Conservation (phyloP, 2,329 filamentous ascomycete genomes). For the Alternaria viburni region DNA sequence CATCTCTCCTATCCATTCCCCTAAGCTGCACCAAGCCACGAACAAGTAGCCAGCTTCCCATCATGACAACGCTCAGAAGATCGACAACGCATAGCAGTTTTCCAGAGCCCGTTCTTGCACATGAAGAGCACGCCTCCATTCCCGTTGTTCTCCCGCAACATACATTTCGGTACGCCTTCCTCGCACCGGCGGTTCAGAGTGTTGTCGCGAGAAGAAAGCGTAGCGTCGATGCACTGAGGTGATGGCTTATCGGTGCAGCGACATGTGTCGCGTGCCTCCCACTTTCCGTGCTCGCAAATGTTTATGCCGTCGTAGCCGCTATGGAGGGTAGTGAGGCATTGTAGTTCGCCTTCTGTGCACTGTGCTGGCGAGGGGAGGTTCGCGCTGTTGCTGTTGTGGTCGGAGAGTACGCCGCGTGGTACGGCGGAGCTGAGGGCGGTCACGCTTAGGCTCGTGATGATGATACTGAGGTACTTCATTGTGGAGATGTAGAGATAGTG, state of each 20-base stretch:
- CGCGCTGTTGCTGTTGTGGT: not conserved
- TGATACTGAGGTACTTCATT: not conserved
- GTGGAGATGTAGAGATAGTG: not conserved
- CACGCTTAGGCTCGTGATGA: not conserved
- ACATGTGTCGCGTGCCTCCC: not conserved
- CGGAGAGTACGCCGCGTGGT: not conserved
- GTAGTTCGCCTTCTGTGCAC: not conserved
- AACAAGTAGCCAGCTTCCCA: not conserved
- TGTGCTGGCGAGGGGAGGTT: not conserved
- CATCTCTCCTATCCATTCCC: too few relatives aligned
- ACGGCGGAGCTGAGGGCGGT: not conserved
- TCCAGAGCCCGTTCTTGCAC: conserved; percentile 10
- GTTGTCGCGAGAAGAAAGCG: not conserved
- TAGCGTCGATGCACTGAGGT: not conserved
- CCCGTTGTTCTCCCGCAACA: conserved; percentile 1
- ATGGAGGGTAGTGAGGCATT: not conserved
- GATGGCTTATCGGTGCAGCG: not conserved
- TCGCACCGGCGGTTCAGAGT: not conserved
- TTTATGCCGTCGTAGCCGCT: not conserved
- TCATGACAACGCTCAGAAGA: conserved; percentile 4
- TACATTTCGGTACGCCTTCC: conserved; percentile 2
- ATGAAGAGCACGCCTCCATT: conserved; percentile 5
- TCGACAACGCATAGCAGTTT: not conserved
- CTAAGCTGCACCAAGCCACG: not conserved
- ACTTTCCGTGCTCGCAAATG: not conserved